These are phyloP conservation scores for Cladochytrium replicatum DNA, from an alignment of 192 early-diverging fungal species.

Conservation along the genomic window DNA sequence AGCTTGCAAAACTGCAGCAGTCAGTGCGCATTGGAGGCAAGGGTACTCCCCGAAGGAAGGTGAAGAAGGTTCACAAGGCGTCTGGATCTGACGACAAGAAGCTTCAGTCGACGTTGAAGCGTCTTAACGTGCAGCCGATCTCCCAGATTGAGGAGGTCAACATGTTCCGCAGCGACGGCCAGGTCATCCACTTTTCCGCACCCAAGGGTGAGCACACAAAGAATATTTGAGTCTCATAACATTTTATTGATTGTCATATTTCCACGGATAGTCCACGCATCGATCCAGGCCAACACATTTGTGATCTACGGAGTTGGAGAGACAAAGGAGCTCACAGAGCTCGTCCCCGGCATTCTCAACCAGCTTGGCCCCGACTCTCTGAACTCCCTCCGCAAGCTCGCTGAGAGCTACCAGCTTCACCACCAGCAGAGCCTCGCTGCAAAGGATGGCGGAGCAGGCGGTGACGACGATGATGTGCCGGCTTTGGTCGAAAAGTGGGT, in stretches of 20 bases:
- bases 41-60: slow-evolving; percentile 90
- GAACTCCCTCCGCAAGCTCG: slow-evolving; percentile 73
- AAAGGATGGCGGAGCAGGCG: slow-evolving; percentile 34
- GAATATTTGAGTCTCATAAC: neutral
- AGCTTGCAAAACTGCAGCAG: slow-evolving; percentile 88
- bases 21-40: slow-evolving; percentile 77
- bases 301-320: slow-evolving; percentile 78
- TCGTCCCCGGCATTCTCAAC: slow-evolving; percentile 65
- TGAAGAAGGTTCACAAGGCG: slow-evolving; percentile 73
- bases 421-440: slow-evolving; percentile 43
- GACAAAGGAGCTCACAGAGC: slow-evolving; percentile 78
- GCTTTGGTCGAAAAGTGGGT: slow-evolving; percentile 68
- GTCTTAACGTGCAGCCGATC: slow-evolving; percentile 81
- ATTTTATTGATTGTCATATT: neutral
- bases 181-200: slow-evolving; percentile 79
- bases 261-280: slow-evolving; percentile 58
- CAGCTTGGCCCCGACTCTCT: slow-evolving; percentile 87
- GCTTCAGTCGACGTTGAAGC: slow-evolving; percentile 80
- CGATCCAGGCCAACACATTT: slow-evolving; percentile 85
- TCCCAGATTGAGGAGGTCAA: slow-evolving; percentile 91
- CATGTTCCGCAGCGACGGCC: slow-evolving; percentile 94
- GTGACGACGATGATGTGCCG: slow-evolving; percentile 86
- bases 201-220: slow-evolving; percentile 62
- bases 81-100: slow-evolving; percentile 85
- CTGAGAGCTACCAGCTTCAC: slow-evolving; percentile 69